Evolutionary conservation across 768 basidiomycete genomes (phyloP), one percentile per base, ranked within the genome.

Genomic region (Fistulinella prunicolor): DNA sequence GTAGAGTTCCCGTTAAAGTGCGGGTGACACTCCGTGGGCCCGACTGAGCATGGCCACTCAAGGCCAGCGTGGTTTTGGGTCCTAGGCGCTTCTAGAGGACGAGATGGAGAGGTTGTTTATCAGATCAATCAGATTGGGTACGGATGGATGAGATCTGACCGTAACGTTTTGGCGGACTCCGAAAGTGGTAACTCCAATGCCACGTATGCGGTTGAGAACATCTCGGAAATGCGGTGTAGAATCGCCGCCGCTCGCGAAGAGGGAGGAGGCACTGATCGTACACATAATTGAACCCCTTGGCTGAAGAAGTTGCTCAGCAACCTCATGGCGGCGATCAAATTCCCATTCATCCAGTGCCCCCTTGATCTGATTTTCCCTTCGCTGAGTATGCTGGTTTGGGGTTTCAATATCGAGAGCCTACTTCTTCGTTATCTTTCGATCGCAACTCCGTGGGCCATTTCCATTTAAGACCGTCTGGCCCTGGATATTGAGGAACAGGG

Each of bases 1-100:
- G 79, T 40, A 94, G 65, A 2, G 89, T 89, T 30, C 86, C 88
- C 21, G 80, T 61, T 32, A 93, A 61, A 47, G 75, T 77, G 14
- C 73, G 73, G 9, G 66, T 57, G 19, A 56, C 62, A 37, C 32
- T 53, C 42, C 50, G 52, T 42, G 56, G 12, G 26, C 55, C 53
- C 2, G 54, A 38, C 28, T 65, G 68, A 56, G 73, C 67, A 47
- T 69, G 68, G 34, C 72, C 70, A 44, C 70, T 66, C 21, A 81
- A 55, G 19, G 63, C 54, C 8, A 79, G 19, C 36, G 66, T 66
- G 2, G 81, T 83, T 37, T 72, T 72, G 17, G 75, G 65, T 32
- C 64, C 69, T 40, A 85, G 42, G 32, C 66, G 68, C 67, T 70
- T 81, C 83, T 85, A 47, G 19, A 57, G 46, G 46, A 49, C 45